Conservation (phyloP, 1,284 basidiomycete genomes). For the Tetrapyrgos nigripes region DNA sequence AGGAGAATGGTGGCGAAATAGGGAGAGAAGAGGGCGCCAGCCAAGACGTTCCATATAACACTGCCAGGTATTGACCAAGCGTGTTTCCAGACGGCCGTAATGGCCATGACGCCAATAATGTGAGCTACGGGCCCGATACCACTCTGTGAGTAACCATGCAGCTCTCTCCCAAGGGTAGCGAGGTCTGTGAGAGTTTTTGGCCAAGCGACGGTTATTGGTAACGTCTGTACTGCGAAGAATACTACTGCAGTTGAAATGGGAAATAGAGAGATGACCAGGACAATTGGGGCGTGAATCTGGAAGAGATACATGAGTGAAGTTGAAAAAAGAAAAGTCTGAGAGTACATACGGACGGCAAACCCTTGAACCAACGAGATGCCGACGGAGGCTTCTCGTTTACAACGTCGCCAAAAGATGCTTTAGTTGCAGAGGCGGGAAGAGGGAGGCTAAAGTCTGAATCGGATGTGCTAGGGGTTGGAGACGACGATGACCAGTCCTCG, state of each 20-base stretch:
- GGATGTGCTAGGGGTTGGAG: slow-evolving; percentile 56
- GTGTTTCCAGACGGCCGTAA: slow-evolving; percentile 92
- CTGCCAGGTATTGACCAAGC: slow-evolving; percentile 94
- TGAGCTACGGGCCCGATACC: slow-evolving; percentile 67
- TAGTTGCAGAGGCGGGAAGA: slow-evolving; percentile 65
- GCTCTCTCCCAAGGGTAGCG: slow-evolving; percentile 73
- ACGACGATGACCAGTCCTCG: slow-evolving; percentile 47
- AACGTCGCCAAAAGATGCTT: slow-evolving; percentile 56
- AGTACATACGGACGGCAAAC: slow-evolving; percentile 55
- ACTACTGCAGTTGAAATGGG: slow-evolving; percentile 65
- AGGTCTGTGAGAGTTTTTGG: slow-evolving; percentile 77
- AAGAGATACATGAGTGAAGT: slow-evolving; percentile 29
- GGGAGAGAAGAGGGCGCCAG: slow-evolving; percentile 85
- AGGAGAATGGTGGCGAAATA: slow-evolving; percentile 79
- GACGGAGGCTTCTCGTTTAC: slow-evolving; percentile 45
- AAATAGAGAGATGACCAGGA: slow-evolving; percentile 71
- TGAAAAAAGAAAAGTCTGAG: slow-evolving; percentile 48
- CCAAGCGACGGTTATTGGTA: slow-evolving; percentile 79
- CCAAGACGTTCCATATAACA: slow-evolving; percentile 91
- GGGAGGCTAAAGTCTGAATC: slow-evolving; percentile 67
- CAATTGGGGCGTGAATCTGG: slow-evolving; percentile 67
- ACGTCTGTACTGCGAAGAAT: slow-evolving; percentile 55
- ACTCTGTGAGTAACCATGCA: slow-evolving; percentile 79
- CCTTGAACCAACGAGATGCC: slow-evolving; percentile 44
- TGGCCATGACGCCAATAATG: slow-evolving; percentile 81